Evolutionary conservation across 768 basidiomycete genomes (phyloP).

Genomic region (Podaxis sp.): DNA sequence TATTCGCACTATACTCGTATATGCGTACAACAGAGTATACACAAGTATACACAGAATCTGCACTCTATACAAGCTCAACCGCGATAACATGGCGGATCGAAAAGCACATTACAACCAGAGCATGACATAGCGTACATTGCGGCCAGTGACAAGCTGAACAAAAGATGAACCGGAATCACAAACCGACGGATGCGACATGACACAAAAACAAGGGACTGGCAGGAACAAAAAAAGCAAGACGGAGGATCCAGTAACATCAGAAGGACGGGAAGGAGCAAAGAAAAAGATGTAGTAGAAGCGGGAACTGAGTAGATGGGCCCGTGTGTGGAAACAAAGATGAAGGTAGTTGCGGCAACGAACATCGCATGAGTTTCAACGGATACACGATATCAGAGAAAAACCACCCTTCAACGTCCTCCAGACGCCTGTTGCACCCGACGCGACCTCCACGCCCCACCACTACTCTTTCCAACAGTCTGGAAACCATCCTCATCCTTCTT

Average conservation of each 20-base stretch:
- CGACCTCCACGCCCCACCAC: constrained; percentile 23
- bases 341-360: background rate
- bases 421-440: constrained; percentile 18
- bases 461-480: constrained; percentile 46
- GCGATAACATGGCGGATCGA: background rate
- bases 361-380: background rate
- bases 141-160: background rate
- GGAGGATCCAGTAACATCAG: background rate
- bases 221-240: constrained; percentile 1
- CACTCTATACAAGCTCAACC: background rate
- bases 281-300: background rate
- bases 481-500: constrained; percentile 71
- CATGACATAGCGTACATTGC: constrained; percentile 4
- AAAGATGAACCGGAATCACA: background rate
- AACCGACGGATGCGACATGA: background rate
- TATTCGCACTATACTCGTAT: background rate
- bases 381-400: background rate
- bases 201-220: background rate
- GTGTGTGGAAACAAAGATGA: background rate
- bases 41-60: background rate
- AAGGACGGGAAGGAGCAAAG: background rate
- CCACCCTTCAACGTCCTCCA: constrained; percentile 14
- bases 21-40: background rate
- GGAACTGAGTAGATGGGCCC: background rate
- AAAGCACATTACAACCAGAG: background rate